Conservation (phyloP, 305 asterid genomes). For the Euphrasia arctica region DNA sequence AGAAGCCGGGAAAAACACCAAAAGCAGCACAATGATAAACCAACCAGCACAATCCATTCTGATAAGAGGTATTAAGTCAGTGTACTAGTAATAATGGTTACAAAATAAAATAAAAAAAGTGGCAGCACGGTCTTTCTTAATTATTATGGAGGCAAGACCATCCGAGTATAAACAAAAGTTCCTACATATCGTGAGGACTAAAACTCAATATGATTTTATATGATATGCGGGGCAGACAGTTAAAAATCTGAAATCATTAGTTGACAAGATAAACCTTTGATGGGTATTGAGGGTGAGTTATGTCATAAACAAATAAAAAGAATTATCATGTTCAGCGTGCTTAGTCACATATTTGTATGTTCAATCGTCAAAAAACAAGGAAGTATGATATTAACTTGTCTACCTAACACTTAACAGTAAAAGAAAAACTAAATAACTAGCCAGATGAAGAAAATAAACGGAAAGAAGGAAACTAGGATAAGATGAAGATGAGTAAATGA, state of each 20-base stretch:
- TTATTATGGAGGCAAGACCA: constrained; percentile 22
- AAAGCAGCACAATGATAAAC: constrained; percentile 51
- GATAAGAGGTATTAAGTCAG: constrained; percentile 47
- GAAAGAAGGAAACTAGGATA: background rate
- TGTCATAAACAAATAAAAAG: constrained; percentile 2
- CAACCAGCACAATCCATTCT: constrained; percentile 60
- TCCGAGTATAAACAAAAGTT: constrained; percentile 26
- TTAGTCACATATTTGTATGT: background rate
- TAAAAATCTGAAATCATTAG: background rate
- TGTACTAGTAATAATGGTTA: constrained; percentile 26
- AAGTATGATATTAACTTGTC: too few relatives aligned
- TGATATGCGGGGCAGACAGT: constrained; percentile 11
- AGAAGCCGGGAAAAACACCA: constrained; percentile 50
- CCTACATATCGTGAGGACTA: constrained; percentile 6
- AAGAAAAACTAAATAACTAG: too few relatives aligned
- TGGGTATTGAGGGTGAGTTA: constrained; percentile 12
- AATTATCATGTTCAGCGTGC: background rate
- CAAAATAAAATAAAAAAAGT: constrained; percentile 19
- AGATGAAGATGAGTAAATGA: background rate
- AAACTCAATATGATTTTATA: constrained; percentile 5
- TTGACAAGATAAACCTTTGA: background rate
- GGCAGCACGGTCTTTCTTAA: constrained; percentile 18
- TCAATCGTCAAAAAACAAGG: background rate
- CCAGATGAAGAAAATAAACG: background rate
- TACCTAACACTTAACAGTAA: background rate